These are phyloP conservation scores for Alloteropsis angusta DNA, from an alignment of 202 grass and related monocot genomes.

Conservation along the genomic window DNA sequence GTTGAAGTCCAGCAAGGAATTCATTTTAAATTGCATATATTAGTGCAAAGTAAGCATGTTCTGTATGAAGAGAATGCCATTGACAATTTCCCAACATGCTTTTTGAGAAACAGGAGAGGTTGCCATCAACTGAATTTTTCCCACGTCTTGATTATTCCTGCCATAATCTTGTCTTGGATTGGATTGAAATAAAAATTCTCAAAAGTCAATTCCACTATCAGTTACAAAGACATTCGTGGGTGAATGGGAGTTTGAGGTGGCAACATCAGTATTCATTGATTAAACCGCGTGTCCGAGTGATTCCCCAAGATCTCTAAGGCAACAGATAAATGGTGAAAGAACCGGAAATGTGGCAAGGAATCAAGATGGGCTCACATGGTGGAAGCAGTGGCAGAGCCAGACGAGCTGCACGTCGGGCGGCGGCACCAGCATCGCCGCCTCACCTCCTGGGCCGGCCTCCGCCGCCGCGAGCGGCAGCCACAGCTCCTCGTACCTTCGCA, in stretches of 20 bases:
- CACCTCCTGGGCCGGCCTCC: slow-evolving; percentile 16
- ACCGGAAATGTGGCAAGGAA: neutral
- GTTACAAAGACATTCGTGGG: neutral
- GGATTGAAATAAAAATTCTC: neutral
- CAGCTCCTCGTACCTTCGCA: slow-evolving; percentile 64
- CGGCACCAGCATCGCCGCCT: slow-evolving; percentile 49
- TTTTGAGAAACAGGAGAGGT: too few species aligned
- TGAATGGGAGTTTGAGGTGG: neutral
- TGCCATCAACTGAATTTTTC: too few species aligned
- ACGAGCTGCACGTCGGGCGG: slow-evolving; percentile 69
- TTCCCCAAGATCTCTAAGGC: neutral
- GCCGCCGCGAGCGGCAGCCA: slow-evolving; percentile 68
- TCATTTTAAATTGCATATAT: neutral
- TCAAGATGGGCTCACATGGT: slow-evolving; percentile 40
- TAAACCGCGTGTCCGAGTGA: neutral
- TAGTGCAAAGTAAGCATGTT: neutral
- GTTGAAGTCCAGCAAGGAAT: neutral
- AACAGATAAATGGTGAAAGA: neutral
- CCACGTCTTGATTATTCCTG: neutral
- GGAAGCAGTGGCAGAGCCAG: slow-evolving; percentile 86
- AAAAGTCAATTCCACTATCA: neutral
- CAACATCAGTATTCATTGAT: neutral
- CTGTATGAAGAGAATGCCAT: neutral
- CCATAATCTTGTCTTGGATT: neutral
- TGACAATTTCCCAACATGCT: neutral